These are phyloP conservation scores for Fusarium sp. DNA, from an alignment of 2,329 filamentous ascomycete species.

Conservation along the genomic window DNA sequence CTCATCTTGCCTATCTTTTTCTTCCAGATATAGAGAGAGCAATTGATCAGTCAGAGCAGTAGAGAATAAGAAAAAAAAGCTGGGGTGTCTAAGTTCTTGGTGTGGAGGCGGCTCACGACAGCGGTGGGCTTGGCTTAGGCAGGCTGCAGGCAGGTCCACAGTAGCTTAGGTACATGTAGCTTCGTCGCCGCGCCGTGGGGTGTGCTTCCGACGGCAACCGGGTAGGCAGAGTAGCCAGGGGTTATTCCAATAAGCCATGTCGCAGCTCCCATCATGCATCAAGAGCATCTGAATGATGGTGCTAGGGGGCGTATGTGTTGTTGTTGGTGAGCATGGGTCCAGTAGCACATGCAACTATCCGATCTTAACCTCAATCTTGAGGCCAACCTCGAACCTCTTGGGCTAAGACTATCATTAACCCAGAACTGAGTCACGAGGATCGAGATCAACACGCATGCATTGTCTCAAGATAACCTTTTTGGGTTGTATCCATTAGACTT, in stretches of 20 bases:
- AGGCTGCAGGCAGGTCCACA: conserved; percentile 8
- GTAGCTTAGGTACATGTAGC: conserved; percentile 24
- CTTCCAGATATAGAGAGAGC: conserved; percentile 14
- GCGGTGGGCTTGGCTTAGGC: conserved; percentile 12
- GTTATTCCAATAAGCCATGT: conserved; percentile 41
- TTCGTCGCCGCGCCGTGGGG: conserved; percentile 8
- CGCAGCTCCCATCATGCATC: conserved; percentile 29
- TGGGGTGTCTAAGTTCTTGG: conserved; percentile 17
- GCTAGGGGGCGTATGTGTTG: conserved; percentile 15
- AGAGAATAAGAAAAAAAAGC: neutral
- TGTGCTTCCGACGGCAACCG: conserved; percentile 1
- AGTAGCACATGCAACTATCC: conserved; percentile 32
- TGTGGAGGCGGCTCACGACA: conserved; percentile 25
- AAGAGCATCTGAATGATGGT: neutral
- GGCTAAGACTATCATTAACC: conserved; percentile 3
- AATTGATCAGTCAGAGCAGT: neutral
- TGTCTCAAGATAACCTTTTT: conserved; percentile 13
- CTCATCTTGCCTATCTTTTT: conserved; percentile 21
- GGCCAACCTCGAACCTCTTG: conserved; percentile 26
- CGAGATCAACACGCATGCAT: conserved; percentile 31
- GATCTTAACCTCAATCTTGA: conserved; percentile 25
- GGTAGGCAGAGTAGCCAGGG: conserved; percentile 25
- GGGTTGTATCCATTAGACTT: neutral
- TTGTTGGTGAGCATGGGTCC: conserved; percentile 30
- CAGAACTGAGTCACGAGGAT: conserved; percentile 33